Percentiles rank a stretch among this genome's conserved stretches.
Conservation (phyloP, 768 basidiomycete genomes). For the Lyophyllum semitale region DNA sequence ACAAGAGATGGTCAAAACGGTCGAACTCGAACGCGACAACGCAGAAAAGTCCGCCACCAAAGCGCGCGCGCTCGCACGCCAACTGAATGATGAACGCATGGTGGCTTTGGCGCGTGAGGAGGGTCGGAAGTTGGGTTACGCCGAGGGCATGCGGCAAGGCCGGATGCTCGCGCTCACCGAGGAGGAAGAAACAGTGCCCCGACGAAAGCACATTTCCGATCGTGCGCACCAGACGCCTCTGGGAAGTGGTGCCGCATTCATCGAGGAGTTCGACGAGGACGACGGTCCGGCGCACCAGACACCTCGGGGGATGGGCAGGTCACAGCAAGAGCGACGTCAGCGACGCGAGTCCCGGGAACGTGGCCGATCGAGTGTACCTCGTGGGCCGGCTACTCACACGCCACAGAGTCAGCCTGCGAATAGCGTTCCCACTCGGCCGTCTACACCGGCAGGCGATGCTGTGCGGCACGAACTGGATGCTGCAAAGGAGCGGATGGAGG, state of each 20-base stretch:
- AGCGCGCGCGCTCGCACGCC: slow-evolving; percentile 54
- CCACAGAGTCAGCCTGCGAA: slow-evolving; percentile 1
- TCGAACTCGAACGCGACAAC: slow-evolving; percentile 33
- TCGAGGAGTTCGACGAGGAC: slow-evolving; percentile 13
- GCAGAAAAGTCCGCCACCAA: slow-evolving; percentile 34
- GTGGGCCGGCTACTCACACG: neutral
- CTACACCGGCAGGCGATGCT: slow-evolving; percentile 5
- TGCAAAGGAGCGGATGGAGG: slow-evolving; percentile 7
- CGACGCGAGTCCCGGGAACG: neutral
- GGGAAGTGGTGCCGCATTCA: slow-evolving; percentile 13
- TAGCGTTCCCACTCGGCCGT: neutral
- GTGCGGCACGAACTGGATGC: slow-evolving; percentile 10
- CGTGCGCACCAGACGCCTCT: slow-evolving; percentile 13
- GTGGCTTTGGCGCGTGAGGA: slow-evolving; percentile 55
- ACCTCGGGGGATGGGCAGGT: neutral
- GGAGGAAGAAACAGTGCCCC: neutral
- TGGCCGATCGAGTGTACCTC: neutral
- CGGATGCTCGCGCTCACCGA: slow-evolving; percentile 14
- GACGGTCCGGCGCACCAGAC: neutral
- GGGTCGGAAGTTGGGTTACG: slow-evolving; percentile 45
- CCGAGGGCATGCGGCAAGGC: slow-evolving; percentile 56
- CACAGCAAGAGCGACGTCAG: neutral
- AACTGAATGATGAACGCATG: slow-evolving; percentile 54
- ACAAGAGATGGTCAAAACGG: slow-evolving; percentile 20
- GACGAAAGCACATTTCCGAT: slow-evolving; percentile 7